phyloP scores from a whole-genome alignment of 2,329 filamentous ascomycete genomes.

The Sporothrix humicola region DNA sequence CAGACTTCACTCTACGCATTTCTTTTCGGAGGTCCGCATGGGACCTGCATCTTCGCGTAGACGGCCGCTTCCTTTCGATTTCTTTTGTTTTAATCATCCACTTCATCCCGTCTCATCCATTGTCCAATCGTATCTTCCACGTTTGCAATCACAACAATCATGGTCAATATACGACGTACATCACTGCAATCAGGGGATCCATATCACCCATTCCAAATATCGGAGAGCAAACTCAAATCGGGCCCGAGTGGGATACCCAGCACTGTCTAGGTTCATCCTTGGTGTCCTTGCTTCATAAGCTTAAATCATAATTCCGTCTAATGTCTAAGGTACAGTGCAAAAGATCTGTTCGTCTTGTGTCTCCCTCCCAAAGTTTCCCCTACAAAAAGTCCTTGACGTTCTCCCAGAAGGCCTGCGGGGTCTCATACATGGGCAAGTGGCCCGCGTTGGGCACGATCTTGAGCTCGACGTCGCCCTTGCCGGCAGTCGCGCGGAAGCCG shows the following conservation, averaged over 20 bases:
- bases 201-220: background rate
- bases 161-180: background rate
- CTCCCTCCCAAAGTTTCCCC: background rate
- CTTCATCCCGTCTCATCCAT: background rate
- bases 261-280: background rate
- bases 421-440: slow-evolving; percentile 82
- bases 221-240: background rate
- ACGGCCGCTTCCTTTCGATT: background rate
- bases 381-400: slow-evolving; percentile 37
- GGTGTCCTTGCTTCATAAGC: background rate
- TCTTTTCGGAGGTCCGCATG: slow-evolving; percentile 11
- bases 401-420: slow-evolving; percentile 60
- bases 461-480: slow-evolving; percentile 61
- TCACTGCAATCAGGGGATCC: too few species aligned
- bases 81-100: background rate
- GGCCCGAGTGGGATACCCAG: background rate
- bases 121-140: background rate
- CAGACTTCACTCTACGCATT: background rate
- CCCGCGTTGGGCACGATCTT: slow-evolving; percentile 72
- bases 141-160: background rate
- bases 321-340: background rate
- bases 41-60: background rate
- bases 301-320: slow-evolving; percentile 17
- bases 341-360: too few species aligned
- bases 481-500: slow-evolving; percentile 67